Evolutionary conservation across 495 filamentous ascomycete species (phyloP), one percentile per base, ranked within the genome.

Genomic region (Aspergillus kassunensis): DNA sequence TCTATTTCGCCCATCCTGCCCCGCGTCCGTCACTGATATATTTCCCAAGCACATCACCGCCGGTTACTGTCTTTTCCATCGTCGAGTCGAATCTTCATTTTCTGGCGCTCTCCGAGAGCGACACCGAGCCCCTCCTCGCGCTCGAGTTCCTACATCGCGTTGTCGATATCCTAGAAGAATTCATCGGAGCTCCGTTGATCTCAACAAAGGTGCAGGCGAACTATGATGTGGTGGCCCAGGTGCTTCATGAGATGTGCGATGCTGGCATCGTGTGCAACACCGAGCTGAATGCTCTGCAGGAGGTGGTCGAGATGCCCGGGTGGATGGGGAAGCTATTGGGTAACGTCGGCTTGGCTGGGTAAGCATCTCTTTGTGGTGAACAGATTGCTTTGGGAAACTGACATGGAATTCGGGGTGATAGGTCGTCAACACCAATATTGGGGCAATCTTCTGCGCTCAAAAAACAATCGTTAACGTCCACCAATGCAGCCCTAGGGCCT

Each of bases 221-320:
- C 66, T 99, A 97, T 64, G 90, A 97, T 82, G 86, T 97, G 36
- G 88, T 96, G 19, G 91, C 91, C 15, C 95, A 97, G 69, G 72
- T 99, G 7, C 77, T 97, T 23, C 86, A 85, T 58, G 93, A 99
- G 71, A 96, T 97, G 85, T 96, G 91, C 66, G 93, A 99, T 80
- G 91, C 83, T 11, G 95, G 93, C 3, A 77, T 84, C n/a, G 78
- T 96, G 11, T 87, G 80, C 62, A 95, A 89, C 37, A 96, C 92
- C 10, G 93, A 99, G 65, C 88, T 88, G 3, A 97, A 97, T 72
- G 89, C 91, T 6, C 67, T 99, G 58, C 81, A 91, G 56, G 93
- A 99, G 68, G 76, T 91, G 44, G 89, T 99, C 0, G 89, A 96
- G 61, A 88, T 92, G 10, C 87, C 92, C 44, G 88, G 88, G 31